Conservation (phyloP, 306 rosid genomes). For the Cucumis melo region DNA sequence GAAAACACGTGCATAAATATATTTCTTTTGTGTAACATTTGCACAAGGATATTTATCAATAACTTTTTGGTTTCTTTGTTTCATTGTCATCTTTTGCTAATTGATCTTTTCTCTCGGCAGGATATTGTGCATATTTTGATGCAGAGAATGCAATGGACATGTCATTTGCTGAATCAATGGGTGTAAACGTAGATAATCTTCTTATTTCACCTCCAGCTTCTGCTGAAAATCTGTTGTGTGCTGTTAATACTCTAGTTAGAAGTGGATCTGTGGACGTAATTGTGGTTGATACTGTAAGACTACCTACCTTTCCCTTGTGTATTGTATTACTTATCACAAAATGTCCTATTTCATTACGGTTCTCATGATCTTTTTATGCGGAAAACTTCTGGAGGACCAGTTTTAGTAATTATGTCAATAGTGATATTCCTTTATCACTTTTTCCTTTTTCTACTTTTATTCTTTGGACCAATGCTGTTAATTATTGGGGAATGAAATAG, state of each 20-base stretch:
- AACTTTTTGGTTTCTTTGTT: conserved; percentile 1
- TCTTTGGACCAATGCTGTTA: not conserved
- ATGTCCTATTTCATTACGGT: not conserved
- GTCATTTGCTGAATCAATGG: conserved; percentile 72
- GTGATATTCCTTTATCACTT: not conserved
- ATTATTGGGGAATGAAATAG: not conserved
- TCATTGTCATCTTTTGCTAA: not conserved
- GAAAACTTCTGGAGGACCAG: not conserved
- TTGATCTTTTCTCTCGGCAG: conserved; percentile 27
- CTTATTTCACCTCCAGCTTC: conserved; percentile 58
- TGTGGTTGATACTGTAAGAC: conserved; percentile 88
- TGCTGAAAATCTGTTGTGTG: conserved; percentile 69
- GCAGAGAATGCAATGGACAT: conserved; percentile 73
- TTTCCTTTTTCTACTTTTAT: not conserved
- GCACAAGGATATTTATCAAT: not conserved
- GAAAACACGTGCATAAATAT: not conserved
- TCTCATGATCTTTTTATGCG: not conserved
- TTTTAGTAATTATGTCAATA: not conserved
- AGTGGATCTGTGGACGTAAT: conserved; percentile 77
- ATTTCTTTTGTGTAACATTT: not conserved
- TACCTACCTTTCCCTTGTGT: not conserved
- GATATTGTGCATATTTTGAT: conserved; percentile 82
- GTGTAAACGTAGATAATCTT: conserved; percentile 57
- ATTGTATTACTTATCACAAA: not conserved
- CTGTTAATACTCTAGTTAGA: conserved; percentile 60